Evolutionary conservation across 176 grass and related monocot species (phyloP).

Genomic region (Typha latifolia): DNA sequence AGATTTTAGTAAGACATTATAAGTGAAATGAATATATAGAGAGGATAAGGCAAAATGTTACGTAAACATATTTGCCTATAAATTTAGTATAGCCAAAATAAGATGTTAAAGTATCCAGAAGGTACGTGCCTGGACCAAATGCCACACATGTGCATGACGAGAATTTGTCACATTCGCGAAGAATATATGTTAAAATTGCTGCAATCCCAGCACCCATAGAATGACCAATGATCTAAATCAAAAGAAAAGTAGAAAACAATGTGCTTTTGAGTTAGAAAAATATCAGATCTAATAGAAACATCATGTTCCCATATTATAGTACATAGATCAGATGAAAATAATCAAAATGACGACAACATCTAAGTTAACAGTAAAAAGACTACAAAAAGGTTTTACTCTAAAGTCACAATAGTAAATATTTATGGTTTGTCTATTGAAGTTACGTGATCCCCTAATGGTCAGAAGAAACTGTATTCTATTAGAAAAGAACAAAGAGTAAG

Average conservation of each 20-base stretch:
- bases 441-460: neutral
- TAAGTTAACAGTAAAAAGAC: neutral
- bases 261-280: conserved; percentile 22
- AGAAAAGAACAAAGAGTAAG: neutral
- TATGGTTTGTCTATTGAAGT: neutral
- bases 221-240: conserved; percentile 78
- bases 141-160: conserved; percentile 76
- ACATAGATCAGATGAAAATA: neutral
- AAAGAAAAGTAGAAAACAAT: conserved; percentile 24
- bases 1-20: neutral
- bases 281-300: neutral
- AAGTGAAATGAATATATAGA: neutral
- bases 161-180: conserved; percentile 66
- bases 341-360: neutral
- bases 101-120: neutral
- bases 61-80: neutral
- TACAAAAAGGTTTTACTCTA: too few relatives aligned
- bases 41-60: neutral
- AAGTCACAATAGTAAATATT: neutral
- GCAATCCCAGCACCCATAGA: conserved; percentile 89
- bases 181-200: conserved; percentile 78
- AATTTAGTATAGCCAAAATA: neutral
- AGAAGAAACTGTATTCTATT: neutral
- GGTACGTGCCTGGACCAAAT: conserved; percentile 80
- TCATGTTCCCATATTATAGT: neutral